Base-by-base conservation (phyloP, 768 basidiomycete species). In the Tephrocybe rancida region DNA sequence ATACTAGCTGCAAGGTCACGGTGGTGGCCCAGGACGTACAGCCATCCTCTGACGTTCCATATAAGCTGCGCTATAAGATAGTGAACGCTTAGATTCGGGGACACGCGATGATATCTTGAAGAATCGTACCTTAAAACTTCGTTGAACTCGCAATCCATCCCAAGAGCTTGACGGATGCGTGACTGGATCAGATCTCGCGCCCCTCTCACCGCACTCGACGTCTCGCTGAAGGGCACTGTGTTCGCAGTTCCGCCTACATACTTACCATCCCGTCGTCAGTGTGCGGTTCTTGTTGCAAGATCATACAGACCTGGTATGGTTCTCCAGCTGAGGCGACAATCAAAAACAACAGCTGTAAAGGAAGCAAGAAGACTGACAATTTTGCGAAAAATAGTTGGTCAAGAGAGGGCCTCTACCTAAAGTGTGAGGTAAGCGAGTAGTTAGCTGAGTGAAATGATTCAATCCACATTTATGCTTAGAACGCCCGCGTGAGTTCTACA, bases 41-140 rank as follows among this genome's bases (percentile, higher is more conserved):
- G 88, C 81, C 90, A 93, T 93, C 64, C 79, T 88, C 67, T 92
- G 91, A 52, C 82, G 77, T 62, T 90, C 87, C 88, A 92, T 91
- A 61, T 93, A 93, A 1, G 88, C 90, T 42, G 86, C 88, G 54
- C 85, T 85, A 41, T 7, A 34, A 22, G n/a, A n/a, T n/a, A n/a
- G n/a, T n/a, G n/a, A n/a, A n/a, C n/a, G n/a, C n/a, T n/a, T n/a
- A n/a, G n/a, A n/a, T n/a, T n/a, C n/a, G n/a, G n/a, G n/a, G n/a
- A n/a, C n/a, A n/a, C n/a, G n/a, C n/a, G n/a, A 34, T 22, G 18
- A 11, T 22, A 14, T n/a, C 18, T 49, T 25, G 26, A 34, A 5
- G 38, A 26, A 34, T 2, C 18, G 41, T 46, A 79, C 80, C 77
- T 86, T 26, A 93, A 76, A 30, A 93, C 77, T 67, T 93, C 90